phyloP scores from a whole-genome alignment of 352 stramenopile genomes.

The Plasmopara muralis region DNA sequence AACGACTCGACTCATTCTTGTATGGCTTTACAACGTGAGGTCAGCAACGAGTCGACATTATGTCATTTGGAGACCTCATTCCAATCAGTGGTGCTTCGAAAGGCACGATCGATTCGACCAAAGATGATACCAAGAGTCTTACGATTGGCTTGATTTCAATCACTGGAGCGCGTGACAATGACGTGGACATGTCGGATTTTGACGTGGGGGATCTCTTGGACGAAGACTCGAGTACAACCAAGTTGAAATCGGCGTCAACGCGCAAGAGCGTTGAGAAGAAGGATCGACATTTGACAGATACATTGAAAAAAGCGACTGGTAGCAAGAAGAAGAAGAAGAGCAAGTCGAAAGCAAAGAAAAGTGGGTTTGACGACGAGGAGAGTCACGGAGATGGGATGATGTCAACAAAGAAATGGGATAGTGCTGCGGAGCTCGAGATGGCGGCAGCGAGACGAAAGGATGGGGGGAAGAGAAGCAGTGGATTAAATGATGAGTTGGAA shows the following conservation, averaged over 20 bases:
- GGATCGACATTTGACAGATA: constrained; percentile 10
- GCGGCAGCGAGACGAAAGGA: constrained; percentile 35
- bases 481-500: constrained; percentile 53
- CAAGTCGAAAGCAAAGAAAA: constrained; percentile 44
- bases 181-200: constrained; percentile 49
- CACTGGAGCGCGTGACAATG: constrained; percentile 16
- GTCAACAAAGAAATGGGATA: constrained; percentile 23
- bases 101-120: constrained; percentile 10
- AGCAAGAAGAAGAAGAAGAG: constrained; percentile 35
- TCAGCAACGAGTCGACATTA: constrained; percentile 1
- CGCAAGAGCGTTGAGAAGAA: constrained; percentile 29
- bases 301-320: too few relatives aligned
- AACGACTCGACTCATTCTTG: not conserved
- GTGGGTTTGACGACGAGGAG: constrained; percentile 23
- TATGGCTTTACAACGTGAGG: not conserved
- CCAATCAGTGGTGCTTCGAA: constrained; percentile 30
- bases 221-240: constrained; percentile 28
- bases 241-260: constrained; percentile 20
- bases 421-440: constrained; percentile 22
- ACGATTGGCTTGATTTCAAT: constrained; percentile 63
- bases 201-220: constrained; percentile 51
- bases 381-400: constrained; percentile 13
- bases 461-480: constrained; percentile 16
- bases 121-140: constrained; percentile 27
- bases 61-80: constrained; percentile 47